Evolutionary conservation across 371 early-diverging fungal species (phyloP), one percentile per base, ranked within the genome.

Genomic region (Haplosporangium sp.): DNA sequence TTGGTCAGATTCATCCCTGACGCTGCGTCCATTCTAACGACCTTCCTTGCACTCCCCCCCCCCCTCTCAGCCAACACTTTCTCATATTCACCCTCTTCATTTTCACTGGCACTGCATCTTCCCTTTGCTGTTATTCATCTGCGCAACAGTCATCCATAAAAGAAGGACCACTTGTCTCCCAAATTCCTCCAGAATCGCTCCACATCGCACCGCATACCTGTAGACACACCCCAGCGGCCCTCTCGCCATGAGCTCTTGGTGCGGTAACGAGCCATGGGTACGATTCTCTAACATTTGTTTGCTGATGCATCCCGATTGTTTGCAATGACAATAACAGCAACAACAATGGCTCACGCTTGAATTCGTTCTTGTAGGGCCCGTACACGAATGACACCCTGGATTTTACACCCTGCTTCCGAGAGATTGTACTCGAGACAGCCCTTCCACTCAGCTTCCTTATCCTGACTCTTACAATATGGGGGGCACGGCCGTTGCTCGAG

Each of bases 221-320:
- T 23, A 42, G 40, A 50, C 55, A 45, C 59, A 40, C 18, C 20
- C 23, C n/a, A 29, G 16, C 46, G 23, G 40, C 42, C 53, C 21
- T 14, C 64, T 43, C 54, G 45, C 16, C 52, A 76, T 76, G 77
- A 70, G 64, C 64, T 76, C 77, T 40, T 76, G 77, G 77, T 76
- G 77, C 52, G 71, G 77, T 55, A 67, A 76, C 64, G 77, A 76
- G 55, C 59, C 64, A 8, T 76, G 77, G 77, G 77, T 76, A 76
- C 38, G 51, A 12, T 52, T 11, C 8, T 14, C 51, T 48, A 29
- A 21, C 20, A 12, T 23, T 42, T 12, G 18, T 36, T 9, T 21
- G 23, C 38, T 20, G 55, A 21, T 42, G 5, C 20, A 42, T 40
- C 38, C 51, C 38, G 36, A 23, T 46, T 56, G 13, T 41, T 16